Base-by-base conservation (phyloP, 768 basidiomycete genomes). In the Boletales sp. region DNA sequence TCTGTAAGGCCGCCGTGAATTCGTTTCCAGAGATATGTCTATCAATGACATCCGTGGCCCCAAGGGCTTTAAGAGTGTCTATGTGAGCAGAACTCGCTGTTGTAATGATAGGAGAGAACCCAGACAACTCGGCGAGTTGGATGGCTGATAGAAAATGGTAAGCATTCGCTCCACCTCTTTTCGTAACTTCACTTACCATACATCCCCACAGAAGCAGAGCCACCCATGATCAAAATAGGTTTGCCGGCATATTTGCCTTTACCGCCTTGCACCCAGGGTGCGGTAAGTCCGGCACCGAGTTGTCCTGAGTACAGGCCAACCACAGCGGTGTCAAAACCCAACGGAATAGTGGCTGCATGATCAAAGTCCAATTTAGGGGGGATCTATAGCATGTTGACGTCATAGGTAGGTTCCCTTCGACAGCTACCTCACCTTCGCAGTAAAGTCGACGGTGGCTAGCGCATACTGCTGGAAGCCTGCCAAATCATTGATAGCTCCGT, bases 181-280 rank as follows among this genome's bases (percentile, higher is more conserved):
- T 13, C 11, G 34, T 47, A 27, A 27, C 24, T 4, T 40, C n/a
- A 58, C 68, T 51, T 52, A 74, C 78, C 68, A 40, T 65, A 74
- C 64, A 72, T 72, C n/a, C 78, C 79, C 0, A 79, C 76, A 17
- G 74, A 74, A 11, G 70, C 69, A 6, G 75, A 61, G 5, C 79
- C 79, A n/a, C 78, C 79, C 29, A 77, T 55, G 48, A 81, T 68
- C 42, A 81, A 53, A 15, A 79, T 70, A 1, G 78, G 71, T 9
- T 67, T 67, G 1, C 63, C 73, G 1, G 63, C 49, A 50, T 77
- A 78, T 39, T 68, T 73, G 1, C 64, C 72, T 35, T 52, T 53
- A 18, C 68, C 69, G 0, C 56, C 62, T 6, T 62, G 43, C 3
- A 49, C 61, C 57, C 74, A 66, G 5, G 77, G 73, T 2, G 73